phyloP scores from a whole-genome alignment of 208 protist genomes.

The Phytomonas sp. region DNA sequence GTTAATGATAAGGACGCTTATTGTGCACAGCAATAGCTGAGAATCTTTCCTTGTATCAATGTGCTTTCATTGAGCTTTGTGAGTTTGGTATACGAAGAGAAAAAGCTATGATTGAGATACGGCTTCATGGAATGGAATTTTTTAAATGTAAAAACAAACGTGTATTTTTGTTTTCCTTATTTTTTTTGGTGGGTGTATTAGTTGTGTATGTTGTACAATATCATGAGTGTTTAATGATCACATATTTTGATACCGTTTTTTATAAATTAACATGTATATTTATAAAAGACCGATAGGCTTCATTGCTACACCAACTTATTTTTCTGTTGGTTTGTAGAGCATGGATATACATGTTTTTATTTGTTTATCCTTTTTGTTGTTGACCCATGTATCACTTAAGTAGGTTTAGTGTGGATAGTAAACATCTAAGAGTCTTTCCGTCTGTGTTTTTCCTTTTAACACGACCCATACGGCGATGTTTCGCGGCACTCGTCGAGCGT shows the following conservation, averaged over 20 bases:
- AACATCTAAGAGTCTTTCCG: neutral
- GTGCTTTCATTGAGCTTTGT: neutral
- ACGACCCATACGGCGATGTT: conserved; percentile 30
- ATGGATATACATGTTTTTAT: neutral
- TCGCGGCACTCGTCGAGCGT: conserved; percentile 26
- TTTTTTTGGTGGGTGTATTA: neutral
- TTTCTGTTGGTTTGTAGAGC: neutral
- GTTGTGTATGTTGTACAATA: neutral
- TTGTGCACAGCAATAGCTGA: conserved; percentile 60
- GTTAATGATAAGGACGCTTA: conserved; percentile 33
- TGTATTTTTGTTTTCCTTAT: conserved; percentile 1
- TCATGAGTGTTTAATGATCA: neutral
- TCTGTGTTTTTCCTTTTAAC: neutral
- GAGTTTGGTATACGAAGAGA: neutral
- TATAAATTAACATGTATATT: neutral
- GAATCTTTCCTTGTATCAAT: neutral
- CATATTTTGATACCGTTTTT: neutral
- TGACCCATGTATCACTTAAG: neutral
- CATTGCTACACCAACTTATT: neutral
- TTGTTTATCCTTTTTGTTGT: neutral
- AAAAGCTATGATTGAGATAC: neutral
- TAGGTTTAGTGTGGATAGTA: neutral
- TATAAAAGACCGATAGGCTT: neutral
- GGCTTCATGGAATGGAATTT: neutral
- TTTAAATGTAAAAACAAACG: neutral